A percentile compares a stretch with the other conserved stretches of the same genome.
phyloP scores from a whole-genome alignment of 2,329 filamentous ascomycete species.

The Claviceps sp. region DNA sequence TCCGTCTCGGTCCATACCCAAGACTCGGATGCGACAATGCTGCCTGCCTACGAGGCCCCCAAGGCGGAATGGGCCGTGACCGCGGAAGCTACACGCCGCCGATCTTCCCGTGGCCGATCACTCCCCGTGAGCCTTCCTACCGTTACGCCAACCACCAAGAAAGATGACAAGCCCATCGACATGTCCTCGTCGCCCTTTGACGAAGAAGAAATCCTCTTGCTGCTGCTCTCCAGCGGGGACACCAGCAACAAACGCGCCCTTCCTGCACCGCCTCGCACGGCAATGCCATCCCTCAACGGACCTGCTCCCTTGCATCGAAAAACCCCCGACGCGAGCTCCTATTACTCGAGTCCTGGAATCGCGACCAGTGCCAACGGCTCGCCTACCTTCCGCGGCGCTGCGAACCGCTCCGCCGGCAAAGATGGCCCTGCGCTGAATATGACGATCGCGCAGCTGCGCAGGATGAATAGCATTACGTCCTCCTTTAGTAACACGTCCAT shows the following conservation, averaged over 20 bases:
- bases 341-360: slow-evolving; percentile 9
- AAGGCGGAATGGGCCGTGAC: slow-evolving; percentile 2
- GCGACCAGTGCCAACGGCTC: slow-evolving; percentile 12
- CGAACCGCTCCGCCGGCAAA: slow-evolving; percentile 7
- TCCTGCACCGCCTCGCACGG: slow-evolving; percentile 17
- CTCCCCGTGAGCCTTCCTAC: slow-evolving; percentile 5
- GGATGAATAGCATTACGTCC: slow-evolving; percentile 43
- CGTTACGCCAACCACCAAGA: not conserved
- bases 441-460: slow-evolving; percentile 37
- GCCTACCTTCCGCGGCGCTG: slow-evolving; percentile 10
- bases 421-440: slow-evolving; percentile 19
- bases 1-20: slow-evolving; percentile 13
- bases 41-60: slow-evolving; percentile 8
- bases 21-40: slow-evolving; percentile 10
- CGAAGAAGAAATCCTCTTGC: slow-evolving; percentile 20
- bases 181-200: slow-evolving; percentile 19
- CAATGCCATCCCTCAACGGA: slow-evolving; percentile 15
- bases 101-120: not conserved
- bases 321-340: slow-evolving; percentile 15
- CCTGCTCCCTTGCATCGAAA: slow-evolving; percentile 10
- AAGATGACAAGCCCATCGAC: slow-evolving; percentile 3
- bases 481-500: slow-evolving; percentile 28
- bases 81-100: not conserved
- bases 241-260: slow-evolving; percentile 12
- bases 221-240: slow-evolving; percentile 14